Percentiles rank a stretch among this genome's conserved stretches.
phyloP scores from a whole-genome alignment of 1,284 basidiomycete genomes.

The Ceratobasidium sp. region DNA sequence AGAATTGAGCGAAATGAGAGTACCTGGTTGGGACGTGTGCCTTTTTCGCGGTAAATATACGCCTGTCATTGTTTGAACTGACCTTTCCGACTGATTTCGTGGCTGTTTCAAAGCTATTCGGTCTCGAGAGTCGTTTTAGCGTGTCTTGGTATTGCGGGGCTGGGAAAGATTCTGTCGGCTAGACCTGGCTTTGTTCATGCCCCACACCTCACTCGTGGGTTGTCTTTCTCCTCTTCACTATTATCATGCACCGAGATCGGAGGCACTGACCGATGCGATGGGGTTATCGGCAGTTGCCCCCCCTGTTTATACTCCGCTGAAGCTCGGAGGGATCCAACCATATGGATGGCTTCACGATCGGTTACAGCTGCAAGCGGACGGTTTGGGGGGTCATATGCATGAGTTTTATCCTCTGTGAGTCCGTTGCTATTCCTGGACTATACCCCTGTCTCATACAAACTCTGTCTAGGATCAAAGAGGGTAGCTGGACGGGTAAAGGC shows the following conservation, averaged over 20 bases:
- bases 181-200: not conserved
- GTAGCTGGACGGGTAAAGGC: conserved; percentile 33
- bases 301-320: conserved; percentile 25
- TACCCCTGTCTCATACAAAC: not conserved
- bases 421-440: not conserved
- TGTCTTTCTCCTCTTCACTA: not conserved
- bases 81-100: not conserved
- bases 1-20: not conserved
- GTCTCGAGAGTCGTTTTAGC: not conserved
- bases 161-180: not conserved
- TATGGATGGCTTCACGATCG: conserved; percentile 34
- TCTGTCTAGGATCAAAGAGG: conserved; percentile 17
- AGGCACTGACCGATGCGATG: not conserved
- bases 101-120: not conserved
- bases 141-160: conserved; percentile 20
- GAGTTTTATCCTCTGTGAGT: conserved; percentile 25
- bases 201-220: conserved; percentile 22
- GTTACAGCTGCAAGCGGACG: conserved; percentile 29
- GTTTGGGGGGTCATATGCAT: conserved; percentile 51
- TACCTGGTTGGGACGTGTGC: not conserved
- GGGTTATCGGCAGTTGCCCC: conserved; percentile 32
- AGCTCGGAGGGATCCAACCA: conserved; percentile 22
- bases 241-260: not conserved
- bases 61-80: not conserved
- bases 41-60: not conserved